Conservation (phyloP, 208 protist genomes). For the Polymyxa betae region DNA sequence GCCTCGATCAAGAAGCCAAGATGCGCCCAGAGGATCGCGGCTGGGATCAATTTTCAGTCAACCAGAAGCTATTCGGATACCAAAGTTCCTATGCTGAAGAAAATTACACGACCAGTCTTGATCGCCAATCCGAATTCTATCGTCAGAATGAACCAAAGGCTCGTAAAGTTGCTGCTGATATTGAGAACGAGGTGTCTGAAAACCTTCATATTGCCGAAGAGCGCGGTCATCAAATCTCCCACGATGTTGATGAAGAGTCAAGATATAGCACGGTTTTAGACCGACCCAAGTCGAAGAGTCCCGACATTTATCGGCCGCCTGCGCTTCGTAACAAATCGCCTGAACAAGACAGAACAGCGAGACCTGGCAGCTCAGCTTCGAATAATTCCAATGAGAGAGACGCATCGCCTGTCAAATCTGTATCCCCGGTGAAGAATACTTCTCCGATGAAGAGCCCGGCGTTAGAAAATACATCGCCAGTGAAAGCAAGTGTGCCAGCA, state of each 20-base stretch:
- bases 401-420: no score
- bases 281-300: no score
- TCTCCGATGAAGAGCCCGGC: not conserved
- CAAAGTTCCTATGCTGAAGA: slow-evolving; percentile 41
- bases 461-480: no score
- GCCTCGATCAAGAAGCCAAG: slow-evolving; percentile 13
- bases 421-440: not conserved
- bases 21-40: not conserved
- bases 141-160: not conserved
- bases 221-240: not conserved
- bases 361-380: no score
- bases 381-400: no score
- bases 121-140: slow-evolving; percentile 16
- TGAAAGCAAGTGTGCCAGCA: no score
- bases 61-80: slow-evolving; percentile 37
- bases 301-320: not conserved
- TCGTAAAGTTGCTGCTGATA: not conserved
- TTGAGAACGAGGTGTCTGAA: not conserved
- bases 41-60: slow-evolving; percentile 27
- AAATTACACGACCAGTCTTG: not conserved
- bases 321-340: slow-evolving; percentile 4
- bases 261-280: slow-evolving; percentile 47
- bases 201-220: slow-evolving; percentile 30
- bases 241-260: slow-evolving; percentile 7
- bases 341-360: not conserved